Percentiles rank a stretch among this genome's conserved stretches.
These are phyloP conservation scores for Dicorynia guianensis DNA, from an alignment of 306 rosid species.

Conservation along the genomic window DNA sequence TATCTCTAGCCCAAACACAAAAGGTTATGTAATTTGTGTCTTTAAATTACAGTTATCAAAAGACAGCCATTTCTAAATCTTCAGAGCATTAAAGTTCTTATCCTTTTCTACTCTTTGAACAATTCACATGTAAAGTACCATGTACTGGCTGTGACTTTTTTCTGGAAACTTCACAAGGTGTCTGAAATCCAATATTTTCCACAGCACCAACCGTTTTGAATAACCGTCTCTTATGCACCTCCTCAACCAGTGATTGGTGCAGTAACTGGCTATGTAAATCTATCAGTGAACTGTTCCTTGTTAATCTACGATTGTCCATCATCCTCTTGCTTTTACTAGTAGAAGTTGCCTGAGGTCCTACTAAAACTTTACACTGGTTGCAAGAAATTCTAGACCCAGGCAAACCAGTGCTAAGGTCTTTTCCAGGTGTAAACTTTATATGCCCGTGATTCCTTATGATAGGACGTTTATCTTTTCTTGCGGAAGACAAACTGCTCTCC, in stretches of 20 bases:
- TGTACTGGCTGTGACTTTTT: constrained; percentile 31
- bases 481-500: constrained; percentile 44
- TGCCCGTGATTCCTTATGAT: constrained; percentile 56
- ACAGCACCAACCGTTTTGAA: constrained; percentile 85
- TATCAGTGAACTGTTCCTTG: constrained; percentile 74
- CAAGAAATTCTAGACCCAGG: constrained; percentile 22
- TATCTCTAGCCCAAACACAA: constrained; percentile 3
- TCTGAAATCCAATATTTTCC: constrained; percentile 81
- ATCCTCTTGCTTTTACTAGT: constrained; percentile 54
- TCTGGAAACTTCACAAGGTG: constrained; percentile 65
- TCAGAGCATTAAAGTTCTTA: constrained; percentile 29
- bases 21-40: constrained; percentile 3
- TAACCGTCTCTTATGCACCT: constrained; percentile 68
- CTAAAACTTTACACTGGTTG: constrained; percentile 48
- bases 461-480: constrained; percentile 50
- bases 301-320: constrained; percentile 51
- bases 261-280: constrained; percentile 79
- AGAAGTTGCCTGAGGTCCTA: constrained; percentile 44
- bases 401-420: constrained; percentile 40
- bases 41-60: constrained; percentile 15
- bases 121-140: constrained; percentile 18
- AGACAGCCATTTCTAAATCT: constrained; percentile 32
- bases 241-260: constrained; percentile 82
- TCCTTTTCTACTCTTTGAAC: constrained; percentile 43
- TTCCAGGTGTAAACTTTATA: constrained; percentile 61